A percentile compares a stretch with the other conserved stretches of the same genome.
These are phyloP conservation scores for Brassica incana DNA, from an alignment of 345 rosid species.

Conservation along the genomic window DNA sequence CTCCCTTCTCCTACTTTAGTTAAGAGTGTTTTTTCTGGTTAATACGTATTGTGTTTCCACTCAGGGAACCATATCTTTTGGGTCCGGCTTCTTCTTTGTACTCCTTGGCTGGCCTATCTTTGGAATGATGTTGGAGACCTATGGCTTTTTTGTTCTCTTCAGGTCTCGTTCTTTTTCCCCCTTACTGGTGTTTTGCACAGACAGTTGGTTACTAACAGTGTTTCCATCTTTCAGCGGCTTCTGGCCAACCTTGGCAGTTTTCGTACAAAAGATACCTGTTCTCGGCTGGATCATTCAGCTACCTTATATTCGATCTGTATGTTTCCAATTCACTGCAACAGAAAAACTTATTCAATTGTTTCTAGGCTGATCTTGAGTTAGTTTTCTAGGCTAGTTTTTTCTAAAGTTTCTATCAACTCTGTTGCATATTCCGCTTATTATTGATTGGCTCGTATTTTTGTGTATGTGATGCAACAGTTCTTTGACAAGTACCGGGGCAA, in stretches of 20 bases:
- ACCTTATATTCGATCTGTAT: constrained; percentile 84
- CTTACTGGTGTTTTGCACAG: background rate
- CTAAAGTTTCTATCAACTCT: constrained; percentile 10
- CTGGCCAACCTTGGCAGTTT: constrained; percentile 97
- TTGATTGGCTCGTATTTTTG: background rate
- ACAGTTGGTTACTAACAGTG: background rate
- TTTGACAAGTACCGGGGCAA: constrained; percentile 46
- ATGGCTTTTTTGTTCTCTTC: constrained; percentile 91
- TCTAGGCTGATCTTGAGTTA: constrained; percentile 21
- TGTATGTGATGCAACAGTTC: constrained; percentile 27
- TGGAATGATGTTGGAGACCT: constrained; percentile 89
- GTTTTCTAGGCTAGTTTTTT: constrained; percentile 4
- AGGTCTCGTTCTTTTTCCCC: constrained; percentile 47
- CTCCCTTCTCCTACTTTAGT: background rate
- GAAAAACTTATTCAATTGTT: background rate
- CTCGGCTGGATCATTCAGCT: constrained; percentile 93
- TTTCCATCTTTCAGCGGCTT: constrained; percentile 67
- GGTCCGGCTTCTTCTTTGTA: constrained; percentile 84
- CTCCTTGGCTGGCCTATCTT: constrained; percentile 94
- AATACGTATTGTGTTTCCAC: background rate
- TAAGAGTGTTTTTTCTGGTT: background rate
- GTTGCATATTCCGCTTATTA: background rate
- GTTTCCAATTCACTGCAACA: constrained; percentile 10
- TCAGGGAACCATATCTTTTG: constrained; percentile 96
- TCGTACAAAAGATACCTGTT: constrained; percentile 86